Percentiles rank a stretch among this genome's conserved stretches.
Evolutionary conservation across 2,329 filamentous ascomycete species (phyloP).

Genomic region (Zymoseptoria crescenta): DNA sequence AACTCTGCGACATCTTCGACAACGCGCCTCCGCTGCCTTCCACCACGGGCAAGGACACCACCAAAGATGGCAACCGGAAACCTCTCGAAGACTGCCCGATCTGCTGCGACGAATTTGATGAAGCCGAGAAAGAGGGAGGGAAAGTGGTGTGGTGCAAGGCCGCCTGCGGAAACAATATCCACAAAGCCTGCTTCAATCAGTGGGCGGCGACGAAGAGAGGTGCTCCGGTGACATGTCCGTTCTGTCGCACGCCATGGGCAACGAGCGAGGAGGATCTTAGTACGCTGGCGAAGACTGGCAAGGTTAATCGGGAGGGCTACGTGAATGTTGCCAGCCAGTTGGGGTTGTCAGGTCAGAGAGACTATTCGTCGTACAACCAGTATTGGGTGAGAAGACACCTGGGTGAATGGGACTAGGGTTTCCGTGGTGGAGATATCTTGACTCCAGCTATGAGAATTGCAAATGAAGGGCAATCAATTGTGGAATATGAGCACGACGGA

Average conservation of each 20-base stretch:
- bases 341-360: slow-evolving; percentile 22
- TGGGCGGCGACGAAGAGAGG: slow-evolving; percentile 36
- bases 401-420: background rate
- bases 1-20: slow-evolving; percentile 51
- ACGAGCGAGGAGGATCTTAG: slow-evolving; percentile 17
- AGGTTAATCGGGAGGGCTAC: slow-evolving; percentile 25
- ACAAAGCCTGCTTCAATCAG: slow-evolving; percentile 49
- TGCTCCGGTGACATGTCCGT: slow-evolving; percentile 25
- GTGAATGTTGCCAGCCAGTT: slow-evolving; percentile 27
- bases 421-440: background rate
- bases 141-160: slow-evolving; percentile 52
- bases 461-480: background rate
- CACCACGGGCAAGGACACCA: slow-evolving; percentile 19
- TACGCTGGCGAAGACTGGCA: slow-evolving; percentile 16
- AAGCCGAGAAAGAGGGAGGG: slow-evolving; percentile 22
- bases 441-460: background rate
- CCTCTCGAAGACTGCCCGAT: slow-evolving; percentile 53
- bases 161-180: slow-evolving; percentile 56
- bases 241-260: slow-evolving; percentile 26
- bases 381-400: slow-evolving; percentile 17
- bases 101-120: slow-evolving; percentile 37
- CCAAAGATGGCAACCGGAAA: slow-evolving; percentile 46
- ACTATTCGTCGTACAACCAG: slow-evolving; percentile 27
- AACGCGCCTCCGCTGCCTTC: slow-evolving; percentile 45
- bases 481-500: background rate